Evolutionary conservation across 352 stramenopile genomes (phyloP), one percentile per base, ranked within the genome.

Genomic region (Phytophthora colocasiae): DNA sequence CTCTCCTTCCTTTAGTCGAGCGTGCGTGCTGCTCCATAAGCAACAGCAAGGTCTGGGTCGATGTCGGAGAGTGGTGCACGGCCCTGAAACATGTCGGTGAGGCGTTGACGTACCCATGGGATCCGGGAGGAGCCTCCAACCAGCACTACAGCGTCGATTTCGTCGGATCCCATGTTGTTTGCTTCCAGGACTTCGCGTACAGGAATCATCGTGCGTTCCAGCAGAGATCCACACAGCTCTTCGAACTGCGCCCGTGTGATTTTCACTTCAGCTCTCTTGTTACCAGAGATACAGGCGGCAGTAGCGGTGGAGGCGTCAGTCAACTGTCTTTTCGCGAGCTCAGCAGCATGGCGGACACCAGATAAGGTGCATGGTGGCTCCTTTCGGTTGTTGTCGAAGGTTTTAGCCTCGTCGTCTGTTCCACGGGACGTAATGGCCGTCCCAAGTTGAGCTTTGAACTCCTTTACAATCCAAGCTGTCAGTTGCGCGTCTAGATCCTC

Each of bases 401-500:
- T 22, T n/a, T 46, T 62, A 26, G 53, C 46, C 32, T 78, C 58
- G 6, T 61, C 36, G 9, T 78, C 54, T 0, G 67, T 69, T 22
- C 66, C 53, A 36, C 46, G 63, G 17, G 75, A 81, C 6, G 63
- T 63, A 22, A 87, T 78, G 14, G 48, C 41, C 9, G 47, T 57
- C 6, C 66, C 76, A 14, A 90, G 44, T 17, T 78, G 54, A 11
- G 39, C 7, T 45, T 78, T 77, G 24, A 99, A 97, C 58, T 97
- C 73, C 46, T 85, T 53, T 6, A 90, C 75, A 43, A 98, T 94
- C 77, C 95, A 95, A 46, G 90, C 79, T 9, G 97, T 85, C 49
- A 99, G 77, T 6, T 71, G 59, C 29, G 96, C 95, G 63, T 99
- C 96, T 39, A 99, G 83, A 66, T 98, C 95, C 66, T 98, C 94